Conservation (phyloP, 768 basidiomycete genomes). For the Candolleomyces eurysporus region DNA sequence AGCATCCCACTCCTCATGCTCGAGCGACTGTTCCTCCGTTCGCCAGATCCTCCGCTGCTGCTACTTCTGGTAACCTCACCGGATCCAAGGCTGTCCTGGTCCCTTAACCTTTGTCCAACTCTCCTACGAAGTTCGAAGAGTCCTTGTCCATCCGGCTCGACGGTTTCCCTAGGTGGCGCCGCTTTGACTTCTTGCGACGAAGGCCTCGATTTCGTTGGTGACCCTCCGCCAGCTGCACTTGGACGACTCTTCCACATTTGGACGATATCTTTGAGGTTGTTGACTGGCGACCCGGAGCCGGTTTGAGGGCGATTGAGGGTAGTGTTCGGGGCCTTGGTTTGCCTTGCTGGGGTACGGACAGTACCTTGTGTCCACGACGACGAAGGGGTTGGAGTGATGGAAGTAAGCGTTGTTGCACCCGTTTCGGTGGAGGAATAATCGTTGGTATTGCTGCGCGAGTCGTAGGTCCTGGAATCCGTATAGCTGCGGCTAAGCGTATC, state of each 20-base stretch:
- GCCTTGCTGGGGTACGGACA: neutral
- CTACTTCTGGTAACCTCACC: neutral
- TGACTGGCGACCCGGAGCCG: slow-evolving; percentile 68
- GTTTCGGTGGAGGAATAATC: slow-evolving; percentile 28
- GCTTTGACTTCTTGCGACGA: neutral
- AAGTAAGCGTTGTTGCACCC: slow-evolving; percentile 41
- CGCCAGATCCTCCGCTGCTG: slow-evolving; percentile 1
- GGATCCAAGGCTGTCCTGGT: slow-evolving; percentile 21
- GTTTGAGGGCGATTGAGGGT: slow-evolving; percentile 61
- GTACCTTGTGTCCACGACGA: neutral
- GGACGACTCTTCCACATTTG: slow-evolving; percentile 80
- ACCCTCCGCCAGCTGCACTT: slow-evolving; percentile 36
- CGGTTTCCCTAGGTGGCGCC: neutral
- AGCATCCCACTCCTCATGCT: slow-evolving; percentile 32
- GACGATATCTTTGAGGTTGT: slow-evolving; percentile 76
- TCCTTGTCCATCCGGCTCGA: slow-evolving; percentile 34
- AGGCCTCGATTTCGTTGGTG: slow-evolving; percentile 22
- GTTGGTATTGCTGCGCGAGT: slow-evolving; percentile 23
- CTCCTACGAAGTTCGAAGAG: slow-evolving; percentile 51
- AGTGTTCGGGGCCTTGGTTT: slow-evolving; percentile 16
- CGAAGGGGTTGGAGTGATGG: slow-evolving; percentile 40
- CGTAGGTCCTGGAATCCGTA: slow-evolving; percentile 26
- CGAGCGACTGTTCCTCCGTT: slow-evolving; percentile 10
- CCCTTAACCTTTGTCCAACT: slow-evolving; percentile 35
- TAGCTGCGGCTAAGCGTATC: slow-evolving; percentile 33